Conservation (phyloP, 495 filamentous ascomycete species). For the Melanomma pulvis-pyrius region DNA sequence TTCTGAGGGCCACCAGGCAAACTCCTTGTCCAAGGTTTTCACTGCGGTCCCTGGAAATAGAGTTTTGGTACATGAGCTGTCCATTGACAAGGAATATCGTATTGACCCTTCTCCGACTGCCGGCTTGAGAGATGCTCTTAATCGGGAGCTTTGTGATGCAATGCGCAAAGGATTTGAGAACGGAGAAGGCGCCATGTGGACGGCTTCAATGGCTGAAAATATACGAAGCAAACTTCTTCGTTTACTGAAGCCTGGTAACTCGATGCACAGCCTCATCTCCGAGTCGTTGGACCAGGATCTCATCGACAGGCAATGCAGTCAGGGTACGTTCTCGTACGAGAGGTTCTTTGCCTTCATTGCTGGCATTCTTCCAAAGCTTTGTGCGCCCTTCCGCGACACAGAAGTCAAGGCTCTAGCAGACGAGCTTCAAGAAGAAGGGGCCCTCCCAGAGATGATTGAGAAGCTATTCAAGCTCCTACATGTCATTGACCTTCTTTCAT, state of each 20-base stretch:
- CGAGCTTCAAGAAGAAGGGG: slow-evolving; percentile 57
- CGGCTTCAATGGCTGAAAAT: slow-evolving; percentile 81
- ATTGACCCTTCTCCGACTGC: slow-evolving; percentile 52
- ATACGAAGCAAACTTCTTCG: slow-evolving; percentile 81
- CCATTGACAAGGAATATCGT: slow-evolving; percentile 82
- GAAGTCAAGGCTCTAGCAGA: slow-evolving; percentile 78
- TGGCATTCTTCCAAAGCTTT: slow-evolving; percentile 86
- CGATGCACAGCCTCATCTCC: slow-evolving; percentile 79
- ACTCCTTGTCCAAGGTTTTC: slow-evolving; percentile 51
- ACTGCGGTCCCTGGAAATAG: slow-evolving; percentile 81
- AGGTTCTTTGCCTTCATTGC: slow-evolving; percentile 91
- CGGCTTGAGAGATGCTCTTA: slow-evolving; percentile 55
- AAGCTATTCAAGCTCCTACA: slow-evolving; percentile 80
- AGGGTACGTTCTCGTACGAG: slow-evolving; percentile 88
- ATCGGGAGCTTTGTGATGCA: slow-evolving; percentile 69
- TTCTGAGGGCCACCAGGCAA: slow-evolving; percentile 43
- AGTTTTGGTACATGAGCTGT: slow-evolving; percentile 83
- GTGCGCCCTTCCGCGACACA: slow-evolving; percentile 85
- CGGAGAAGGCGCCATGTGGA: slow-evolving; percentile 72
- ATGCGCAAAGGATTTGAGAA: slow-evolving; percentile 76
- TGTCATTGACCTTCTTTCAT: slow-evolving; percentile 86
- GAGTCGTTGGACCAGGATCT: slow-evolving; percentile 82
- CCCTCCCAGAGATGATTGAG: slow-evolving; percentile 76
- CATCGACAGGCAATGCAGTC: slow-evolving; percentile 72
- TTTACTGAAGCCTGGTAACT: slow-evolving; percentile 75